phyloP scores from a whole-genome alignment of 2,329 filamentous ascomycete species.

The Sclerotinia spermophila region DNA sequence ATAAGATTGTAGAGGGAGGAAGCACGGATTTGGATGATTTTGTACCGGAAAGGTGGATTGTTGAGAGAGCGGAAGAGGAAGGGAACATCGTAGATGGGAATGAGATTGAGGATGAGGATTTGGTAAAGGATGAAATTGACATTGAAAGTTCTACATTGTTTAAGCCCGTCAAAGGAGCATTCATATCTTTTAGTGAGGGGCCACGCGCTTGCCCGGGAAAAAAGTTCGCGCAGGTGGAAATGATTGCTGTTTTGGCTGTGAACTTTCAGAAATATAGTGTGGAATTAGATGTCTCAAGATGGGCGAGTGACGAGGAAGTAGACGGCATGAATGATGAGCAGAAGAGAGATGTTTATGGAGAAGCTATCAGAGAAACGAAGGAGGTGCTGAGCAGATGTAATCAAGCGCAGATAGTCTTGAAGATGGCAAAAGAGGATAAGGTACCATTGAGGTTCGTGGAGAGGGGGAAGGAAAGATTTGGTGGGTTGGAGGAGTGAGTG shows the following conservation, averaged over 20 bases:
- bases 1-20: conserved; percentile 50
- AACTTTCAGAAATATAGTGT: conserved; percentile 32
- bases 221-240: conserved; percentile 39
- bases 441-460: conserved; percentile 31
- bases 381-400: conserved; percentile 24
- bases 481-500: neutral
- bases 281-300: conserved; percentile 33
- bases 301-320: conserved; percentile 33
- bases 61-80: neutral
- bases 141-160: conserved; percentile 24
- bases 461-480: conserved; percentile 33
- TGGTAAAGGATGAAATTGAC: neutral
- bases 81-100: neutral
- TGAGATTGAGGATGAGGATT: neutral
- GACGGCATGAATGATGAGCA: conserved; percentile 25
- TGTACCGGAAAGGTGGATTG: conserved; percentile 55
- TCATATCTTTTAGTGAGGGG: conserved; percentile 38
- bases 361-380: conserved; percentile 25
- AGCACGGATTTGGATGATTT: conserved; percentile 41
- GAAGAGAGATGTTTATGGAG: conserved; percentile 28
- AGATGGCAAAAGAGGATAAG: conserved; percentile 27
- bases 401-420: conserved; percentile 27
- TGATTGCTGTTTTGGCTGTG: conserved; percentile 34
- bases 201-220: conserved; percentile 40
- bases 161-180: conserved; percentile 34